Evolutionary conservation across 2,329 filamentous ascomycete genomes (phyloP).

Genomic region (Rosellinia necatrix): DNA sequence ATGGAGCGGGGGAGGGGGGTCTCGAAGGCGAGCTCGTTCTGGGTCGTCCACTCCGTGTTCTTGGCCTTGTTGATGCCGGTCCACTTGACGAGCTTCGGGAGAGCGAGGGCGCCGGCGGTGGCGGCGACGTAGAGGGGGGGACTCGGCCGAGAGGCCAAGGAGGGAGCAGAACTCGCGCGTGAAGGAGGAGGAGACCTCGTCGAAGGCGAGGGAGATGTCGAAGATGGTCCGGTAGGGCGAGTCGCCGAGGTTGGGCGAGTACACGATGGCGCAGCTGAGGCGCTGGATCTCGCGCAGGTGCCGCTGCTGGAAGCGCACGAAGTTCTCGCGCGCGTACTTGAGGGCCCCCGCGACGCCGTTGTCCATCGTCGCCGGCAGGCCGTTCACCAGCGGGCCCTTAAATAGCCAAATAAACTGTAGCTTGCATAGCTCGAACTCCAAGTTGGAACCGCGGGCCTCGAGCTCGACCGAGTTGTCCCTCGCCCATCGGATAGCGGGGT

Average conservation of each 20-base stretch:
- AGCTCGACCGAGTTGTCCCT: slow-evolving; percentile 70
- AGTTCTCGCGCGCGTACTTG: slow-evolving; percentile 75
- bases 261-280: slow-evolving; percentile 81
- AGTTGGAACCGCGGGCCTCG: slow-evolving; percentile 82
- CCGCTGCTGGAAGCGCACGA: slow-evolving; percentile 72
- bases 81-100: slow-evolving; percentile 87
- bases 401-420: slow-evolving; percentile 91
- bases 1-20: slow-evolving; percentile 63
- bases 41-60: slow-evolving; percentile 92
- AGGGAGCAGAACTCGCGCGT: slow-evolving; percentile 93
- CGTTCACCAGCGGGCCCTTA: slow-evolving; percentile 61
- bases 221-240: slow-evolving; percentile 85
- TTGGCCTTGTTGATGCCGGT: slow-evolving; percentile 86
- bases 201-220: slow-evolving; percentile 74
- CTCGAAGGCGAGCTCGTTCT: slow-evolving; percentile 85
- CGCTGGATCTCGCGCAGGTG: slow-evolving; percentile 81
- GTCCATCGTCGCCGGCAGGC: slow-evolving; percentile 54
- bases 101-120: slow-evolving; percentile 88
- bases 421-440: slow-evolving; percentile 92
- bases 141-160: slow-evolving; percentile 86
- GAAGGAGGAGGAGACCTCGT: slow-evolving; percentile 84
- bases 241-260: slow-evolving; percentile 69
- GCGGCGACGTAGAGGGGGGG: slow-evolving; percentile 90
- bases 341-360: slow-evolving; percentile 70
- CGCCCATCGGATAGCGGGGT: slow-evolving; percentile 88